Evolutionary conservation across 1,139 yeast genomes (phyloP).

Genomic region (Hyphopichia fennica): DNA sequence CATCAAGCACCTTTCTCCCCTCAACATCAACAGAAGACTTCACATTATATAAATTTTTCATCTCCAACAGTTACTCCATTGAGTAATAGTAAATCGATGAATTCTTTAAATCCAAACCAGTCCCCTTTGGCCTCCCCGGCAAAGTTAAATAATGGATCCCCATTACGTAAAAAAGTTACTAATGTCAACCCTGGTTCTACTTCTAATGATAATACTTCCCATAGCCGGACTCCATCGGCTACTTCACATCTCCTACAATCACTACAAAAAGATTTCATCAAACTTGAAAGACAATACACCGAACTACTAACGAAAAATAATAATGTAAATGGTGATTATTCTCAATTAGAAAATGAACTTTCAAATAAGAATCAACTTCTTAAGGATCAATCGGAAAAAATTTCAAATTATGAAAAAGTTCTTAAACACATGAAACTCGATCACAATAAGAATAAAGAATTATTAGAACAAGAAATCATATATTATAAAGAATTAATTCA

Average conservation of each 20-base stretch:
- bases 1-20: not conserved
- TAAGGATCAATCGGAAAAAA: conserved; percentile 18
- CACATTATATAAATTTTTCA: not conserved
- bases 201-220: not conserved
- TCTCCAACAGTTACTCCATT: conserved; percentile 1
- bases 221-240: not conserved
- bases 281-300: conserved; percentile 27
- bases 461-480: conserved; percentile 29
- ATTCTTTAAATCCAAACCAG: not conserved
- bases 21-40: not conserved
- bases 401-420: conserved; percentile 19
- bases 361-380: conserved; percentile 15
- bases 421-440: conserved; percentile 21
- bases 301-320: conserved; percentile 25
- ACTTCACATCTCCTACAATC: conserved; percentile 1
- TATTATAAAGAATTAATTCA: conserved; percentile 34
- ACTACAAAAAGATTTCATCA: conserved; percentile 12
- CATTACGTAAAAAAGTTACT: not conserved
- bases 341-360: conserved; percentile 24
- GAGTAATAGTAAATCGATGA: conserved; percentile 1
- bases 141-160: conserved; percentile 1
- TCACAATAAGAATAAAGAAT: conserved; percentile 23
- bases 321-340: conserved; percentile 18
- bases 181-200: too few relatives aligned
- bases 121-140: conserved; percentile 3